Base-by-base conservation (phyloP, 345 rosid species). In the Brassica napus region DNA sequence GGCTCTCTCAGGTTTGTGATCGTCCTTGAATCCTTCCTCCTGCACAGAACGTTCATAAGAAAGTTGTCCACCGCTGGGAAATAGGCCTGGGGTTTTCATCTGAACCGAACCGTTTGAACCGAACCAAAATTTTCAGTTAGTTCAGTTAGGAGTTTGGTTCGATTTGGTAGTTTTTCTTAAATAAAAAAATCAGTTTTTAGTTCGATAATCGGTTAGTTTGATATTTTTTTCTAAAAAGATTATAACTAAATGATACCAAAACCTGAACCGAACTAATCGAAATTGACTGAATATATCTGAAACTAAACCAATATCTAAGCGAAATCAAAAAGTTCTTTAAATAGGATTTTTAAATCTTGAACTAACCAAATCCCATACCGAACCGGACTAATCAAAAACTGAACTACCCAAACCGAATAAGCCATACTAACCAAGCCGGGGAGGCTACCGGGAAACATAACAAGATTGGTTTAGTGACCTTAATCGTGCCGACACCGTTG, bases 1-100 rank as follows among this genome's bases (percentile, higher is more conserved):
- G 2, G 66, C 69, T 83, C 83, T 87, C 66, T 88, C 98, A 4
- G 91, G 83, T 9, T 72, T 72, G 21, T 87, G 84, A 32, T 87
- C 91, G 1, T 88, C 26, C 14, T 79, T 90, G 24, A 15, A 52
- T 11, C 84, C 91, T 47, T 89, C 98, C 77, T 85, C 95, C 98
- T 94, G 71, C 63, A 72, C 24, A 0, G 6, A 26, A 37, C 4
- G 1, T 32, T 18, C 67, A 49, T 60, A 6, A 74, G 24, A 47
- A 49, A 65, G 9, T 31, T 10, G 4, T 49, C 64, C 1, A 35
- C 49, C n/a, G 3, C 5, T 10, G 71, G 32, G 32, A 67, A 42
- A 23, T 44, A 44, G 15, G 54, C 52, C n/a, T 44, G n/a, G 1
- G 5, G 3, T 11, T 44, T n/a, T 44, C 12, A n/a, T 44, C 49